Base-by-base conservation (phyloP, 148 eudicot genomes). In the Rhododendron griersonianum region DNA sequence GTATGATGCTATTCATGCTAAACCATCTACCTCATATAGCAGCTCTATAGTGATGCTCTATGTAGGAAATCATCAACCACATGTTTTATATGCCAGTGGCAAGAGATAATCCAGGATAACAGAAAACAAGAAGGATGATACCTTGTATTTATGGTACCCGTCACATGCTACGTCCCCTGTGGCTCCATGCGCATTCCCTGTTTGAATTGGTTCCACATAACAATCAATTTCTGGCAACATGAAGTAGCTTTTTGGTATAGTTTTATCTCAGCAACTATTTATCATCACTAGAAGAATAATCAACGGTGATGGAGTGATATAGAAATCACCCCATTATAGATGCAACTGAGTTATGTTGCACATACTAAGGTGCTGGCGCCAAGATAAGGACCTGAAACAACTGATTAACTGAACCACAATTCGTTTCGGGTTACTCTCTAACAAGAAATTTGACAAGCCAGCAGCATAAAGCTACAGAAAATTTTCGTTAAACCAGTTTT, bases 71-170 rank as follows among this genome's bases (percentile, higher is more conserved):
- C 41, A 65, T 65, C 53, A 14, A 37, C 82, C 83, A 59, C 51
- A n/a, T 15, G 30, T 13, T n/a, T 19, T 13, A 47, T 39, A 37
- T 33, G 69, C n/a, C 7, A 4, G n/a, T 25, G 35, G 76, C 23
- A 80, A 33, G 4, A 28, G 6, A 73, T 45, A 0, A 14, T 63
- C 37, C 2, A 37, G 50, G 4, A 50, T 5, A 33, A 50, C 4
- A 23, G 21, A 19, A 35, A n/a, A 35, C 2, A 2, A n/a, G 48
- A 51, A 15, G 8, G n/a, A 15, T 7, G n/a, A 44, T 53, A 93
- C 96, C 95, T 93, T 95, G 89, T 93, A 95, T 86, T 92, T 95
- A 83, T 93, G 96, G 84, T 95, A 95, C 21, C 89, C 91, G 81
- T 95, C 98, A 82, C 89, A 88, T 59, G 98, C 87, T 35, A 91